Evolutionary conservation across 169 alveolate species (phyloP).

Genomic region (Cryptosporidium meleagridis): DNA sequence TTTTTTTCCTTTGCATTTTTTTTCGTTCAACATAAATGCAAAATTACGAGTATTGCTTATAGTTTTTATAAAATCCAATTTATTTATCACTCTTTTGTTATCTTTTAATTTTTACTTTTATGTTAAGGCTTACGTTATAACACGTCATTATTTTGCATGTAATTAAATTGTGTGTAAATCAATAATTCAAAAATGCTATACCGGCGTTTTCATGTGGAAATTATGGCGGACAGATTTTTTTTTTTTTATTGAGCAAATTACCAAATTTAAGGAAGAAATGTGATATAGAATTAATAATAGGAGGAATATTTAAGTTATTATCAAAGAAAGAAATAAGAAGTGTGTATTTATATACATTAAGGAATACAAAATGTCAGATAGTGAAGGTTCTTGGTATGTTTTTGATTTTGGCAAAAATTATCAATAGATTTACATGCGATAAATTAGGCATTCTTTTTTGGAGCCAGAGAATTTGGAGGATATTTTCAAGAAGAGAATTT

Average conservation of each 20-base stretch:
- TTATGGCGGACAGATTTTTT: background rate
- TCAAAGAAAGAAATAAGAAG: background rate
- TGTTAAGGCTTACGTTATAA: background rate
- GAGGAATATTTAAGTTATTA: background rate
- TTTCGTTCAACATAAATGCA: background rate
- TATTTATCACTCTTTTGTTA: too few species aligned
- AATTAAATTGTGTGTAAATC: background rate
- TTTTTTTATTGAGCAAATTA: background rate
- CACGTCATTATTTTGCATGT: background rate
- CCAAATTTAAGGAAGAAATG: background rate
- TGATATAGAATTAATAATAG: background rate
- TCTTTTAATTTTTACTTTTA: background rate
- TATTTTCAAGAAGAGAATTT: slow-evolving; percentile 4
- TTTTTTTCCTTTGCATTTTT: background rate
- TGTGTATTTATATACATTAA: background rate
- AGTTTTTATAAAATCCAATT: background rate
- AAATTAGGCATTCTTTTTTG: slow-evolving; percentile 44
- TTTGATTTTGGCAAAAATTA: background rate
- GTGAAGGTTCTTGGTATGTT: slow-evolving; percentile 72
- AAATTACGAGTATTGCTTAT: background rate
- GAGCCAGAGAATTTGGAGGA: slow-evolving; percentile 18
- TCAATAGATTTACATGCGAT: too few species aligned
- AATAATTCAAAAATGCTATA: background rate
- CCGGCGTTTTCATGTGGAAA: slow-evolving; percentile 19
- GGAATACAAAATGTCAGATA: slow-evolving; percentile 13